These are phyloP conservation scores for Zarea fungicola DNA, from an alignment of 2,329 filamentous ascomycete genomes.

Conservation along the genomic window DNA sequence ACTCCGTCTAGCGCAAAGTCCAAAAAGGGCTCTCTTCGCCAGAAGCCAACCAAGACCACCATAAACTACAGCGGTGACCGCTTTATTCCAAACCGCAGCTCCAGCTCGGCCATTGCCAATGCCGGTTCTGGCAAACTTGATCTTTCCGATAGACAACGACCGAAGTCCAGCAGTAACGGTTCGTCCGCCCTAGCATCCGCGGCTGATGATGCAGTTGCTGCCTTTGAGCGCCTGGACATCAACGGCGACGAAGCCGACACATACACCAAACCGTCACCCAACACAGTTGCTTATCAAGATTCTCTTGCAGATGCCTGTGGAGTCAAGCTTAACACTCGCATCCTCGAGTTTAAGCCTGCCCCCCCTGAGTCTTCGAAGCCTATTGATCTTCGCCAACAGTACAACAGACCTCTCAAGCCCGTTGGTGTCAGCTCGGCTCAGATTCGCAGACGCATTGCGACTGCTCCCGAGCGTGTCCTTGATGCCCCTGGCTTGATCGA, in stretches of 20 bases:
- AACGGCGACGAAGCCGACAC: constrained; percentile 61
- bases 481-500: constrained; percentile 95
- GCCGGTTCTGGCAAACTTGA: constrained; percentile 80
- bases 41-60: constrained; percentile 70
- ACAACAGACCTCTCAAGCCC: constrained; percentile 90
- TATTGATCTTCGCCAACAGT: constrained; percentile 93
- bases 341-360: constrained; percentile 96
- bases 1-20: constrained; percentile 54
- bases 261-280: constrained; percentile 76
- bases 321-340: constrained; percentile 88
- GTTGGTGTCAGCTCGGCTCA: constrained; percentile 70
- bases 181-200: constrained; percentile 73
- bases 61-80: constrained; percentile 78
- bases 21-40: constrained; percentile 48
- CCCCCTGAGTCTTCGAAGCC: constrained; percentile 98
- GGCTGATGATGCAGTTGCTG: constrained; percentile 72
- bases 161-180: constrained; percentile 66
- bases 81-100: constrained; percentile 90
- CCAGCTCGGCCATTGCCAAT: constrained; percentile 83
- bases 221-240: constrained; percentile 74
- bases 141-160: constrained; percentile 59
- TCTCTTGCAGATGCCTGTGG: constrained; percentile 87
- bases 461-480: constrained; percentile 90
- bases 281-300: constrained; percentile 86
- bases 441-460: constrained; percentile 86